Evolutionary conservation across 2,329 filamentous ascomycete genomes (phyloP).

Genomic region (Cladosporium sp.): DNA sequence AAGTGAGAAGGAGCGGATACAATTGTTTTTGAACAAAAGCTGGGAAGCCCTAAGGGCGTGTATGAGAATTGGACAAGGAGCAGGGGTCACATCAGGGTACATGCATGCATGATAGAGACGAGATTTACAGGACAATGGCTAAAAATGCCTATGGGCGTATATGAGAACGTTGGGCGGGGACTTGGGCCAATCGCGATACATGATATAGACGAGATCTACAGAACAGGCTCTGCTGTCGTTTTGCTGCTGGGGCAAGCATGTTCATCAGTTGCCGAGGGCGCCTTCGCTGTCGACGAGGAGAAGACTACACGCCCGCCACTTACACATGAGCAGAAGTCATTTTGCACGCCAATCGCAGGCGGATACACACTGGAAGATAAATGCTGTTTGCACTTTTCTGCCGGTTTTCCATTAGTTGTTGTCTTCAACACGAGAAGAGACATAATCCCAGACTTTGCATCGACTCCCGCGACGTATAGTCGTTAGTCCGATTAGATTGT

Average conservation of each 20-base stretch:
- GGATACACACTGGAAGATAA: conserved; percentile 46
- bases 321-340: conserved; percentile 36
- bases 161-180: not conserved
- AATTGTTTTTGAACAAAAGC: not conserved
- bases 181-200: not conserved
- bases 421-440: conserved; percentile 48
- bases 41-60: not conserved
- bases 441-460: conserved; percentile 49
- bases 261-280: no score
- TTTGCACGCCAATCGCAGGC: conserved; percentile 35
- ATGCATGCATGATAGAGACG: not conserved
- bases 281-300: conserved; percentile 28
- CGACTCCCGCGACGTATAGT: conserved; percentile 42
- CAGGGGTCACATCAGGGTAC: not conserved
- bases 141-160: not conserved
- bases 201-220: conserved; percentile 13
- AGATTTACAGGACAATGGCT: not conserved
- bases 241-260: no score
- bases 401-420: conserved; percentile 44
- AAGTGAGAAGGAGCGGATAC: conserved; percentile 4
- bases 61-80: not conserved
- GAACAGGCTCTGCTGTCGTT: not conserved
- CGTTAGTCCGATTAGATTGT: conserved; percentile 52
- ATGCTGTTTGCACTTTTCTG: conserved; percentile 43
- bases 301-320: conserved; percentile 28